Evolutionary conservation across 257 asterid species (phyloP).

Genomic region (Fraxinus quadrangulata): DNA sequence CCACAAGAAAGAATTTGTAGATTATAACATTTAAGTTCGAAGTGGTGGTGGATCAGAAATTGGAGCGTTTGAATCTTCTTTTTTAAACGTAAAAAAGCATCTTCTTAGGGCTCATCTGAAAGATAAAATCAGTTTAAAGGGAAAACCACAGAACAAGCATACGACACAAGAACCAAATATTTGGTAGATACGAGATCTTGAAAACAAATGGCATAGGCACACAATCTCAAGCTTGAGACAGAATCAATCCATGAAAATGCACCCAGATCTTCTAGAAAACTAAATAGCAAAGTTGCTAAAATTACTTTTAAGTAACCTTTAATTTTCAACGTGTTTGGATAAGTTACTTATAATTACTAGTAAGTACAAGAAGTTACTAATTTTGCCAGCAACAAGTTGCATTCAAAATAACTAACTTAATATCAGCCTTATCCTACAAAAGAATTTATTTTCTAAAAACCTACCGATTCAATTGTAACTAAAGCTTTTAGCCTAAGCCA

Average conservation of each 20-base stretch:
- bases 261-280: neutral
- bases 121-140: neutral
- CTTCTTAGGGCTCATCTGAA: neutral
- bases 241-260: neutral
- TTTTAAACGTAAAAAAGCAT: neutral
- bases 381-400: no score
- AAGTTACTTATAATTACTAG: neutral
- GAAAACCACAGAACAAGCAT: neutral
- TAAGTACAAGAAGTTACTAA: neutral
- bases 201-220: constrained; percentile 10
- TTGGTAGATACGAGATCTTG: neutral
- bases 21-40: neutral
- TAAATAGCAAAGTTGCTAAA: neutral
- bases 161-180: neutral
- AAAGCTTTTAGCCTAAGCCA: neutral
- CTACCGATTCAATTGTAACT: neutral
- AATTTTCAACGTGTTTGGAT: neutral
- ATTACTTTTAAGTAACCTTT: neutral
- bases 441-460: neutral
- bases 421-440: neutral
- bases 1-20: neutral
- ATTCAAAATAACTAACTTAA: neutral
- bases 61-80: neutral
- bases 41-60: neutral
- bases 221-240: constrained; percentile 7